phyloP scores from a whole-genome alignment of 139 green algal species.

The Chlorella ohadii region DNA sequence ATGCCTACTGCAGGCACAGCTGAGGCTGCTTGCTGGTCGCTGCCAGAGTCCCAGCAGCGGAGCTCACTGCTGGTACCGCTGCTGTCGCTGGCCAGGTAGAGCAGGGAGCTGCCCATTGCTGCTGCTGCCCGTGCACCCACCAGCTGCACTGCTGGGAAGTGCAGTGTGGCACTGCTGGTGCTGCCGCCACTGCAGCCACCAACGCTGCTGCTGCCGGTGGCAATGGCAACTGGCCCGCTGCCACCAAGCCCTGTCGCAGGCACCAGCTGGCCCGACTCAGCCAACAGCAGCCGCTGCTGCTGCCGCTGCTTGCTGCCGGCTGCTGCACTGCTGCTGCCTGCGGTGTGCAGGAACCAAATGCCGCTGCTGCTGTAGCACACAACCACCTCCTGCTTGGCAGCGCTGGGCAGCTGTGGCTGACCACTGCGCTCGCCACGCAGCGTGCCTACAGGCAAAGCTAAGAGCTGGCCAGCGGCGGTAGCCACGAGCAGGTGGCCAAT shows the following conservation, averaged over 20 bases:
- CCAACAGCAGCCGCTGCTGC: background rate
- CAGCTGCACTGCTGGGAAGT: background rate
- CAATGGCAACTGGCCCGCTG: background rate
- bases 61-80: background rate
- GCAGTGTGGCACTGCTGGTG: background rate
- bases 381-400: background rate
- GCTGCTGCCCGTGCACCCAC: background rate
- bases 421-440: background rate
- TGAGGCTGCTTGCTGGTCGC: background rate
- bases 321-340: background rate
- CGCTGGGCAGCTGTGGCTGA: background rate
- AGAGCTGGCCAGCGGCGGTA: background rate
- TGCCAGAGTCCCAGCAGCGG: background rate
- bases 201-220: background rate
- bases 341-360: background rate
- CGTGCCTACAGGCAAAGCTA: background rate
- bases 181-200: background rate
- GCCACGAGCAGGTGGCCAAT: background rate
- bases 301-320: background rate
- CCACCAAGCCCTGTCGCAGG: background rate
- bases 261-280: background rate
- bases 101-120: background rate
- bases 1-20: background rate
- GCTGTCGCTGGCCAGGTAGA: background rate
- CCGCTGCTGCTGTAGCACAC: background rate